Evolutionary conservation across 805 yeast species (phyloP).

Genomic region (Cyberlindnera americana): DNA sequence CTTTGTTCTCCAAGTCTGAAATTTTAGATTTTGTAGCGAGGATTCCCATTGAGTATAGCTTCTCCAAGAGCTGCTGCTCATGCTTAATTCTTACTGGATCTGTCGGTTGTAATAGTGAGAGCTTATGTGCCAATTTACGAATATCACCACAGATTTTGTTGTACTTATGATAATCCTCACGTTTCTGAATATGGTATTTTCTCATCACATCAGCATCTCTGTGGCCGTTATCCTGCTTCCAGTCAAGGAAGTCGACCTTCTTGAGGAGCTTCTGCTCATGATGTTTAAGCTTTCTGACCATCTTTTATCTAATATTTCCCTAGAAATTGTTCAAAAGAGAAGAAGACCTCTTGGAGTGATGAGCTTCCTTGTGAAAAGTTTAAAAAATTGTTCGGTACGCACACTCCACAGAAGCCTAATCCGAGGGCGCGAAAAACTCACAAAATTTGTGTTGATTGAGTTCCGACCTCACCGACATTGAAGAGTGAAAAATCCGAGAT

Average conservation of each 20-base stretch:
- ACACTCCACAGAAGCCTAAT: no score
- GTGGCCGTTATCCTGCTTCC: slow-evolving; percentile 96
- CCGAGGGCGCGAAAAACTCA: neutral
- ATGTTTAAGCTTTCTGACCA: slow-evolving; percentile 87
- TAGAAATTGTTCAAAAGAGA: neutral
- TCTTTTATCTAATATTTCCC: slow-evolving; percentile 22
- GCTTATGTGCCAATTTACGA: slow-evolving; percentile 78
- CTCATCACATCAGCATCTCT: slow-evolving; percentile 97
- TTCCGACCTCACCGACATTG: no score
- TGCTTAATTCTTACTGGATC: slow-evolving; percentile 88
- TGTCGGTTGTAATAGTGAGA: slow-evolving; percentile 78
- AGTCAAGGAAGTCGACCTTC: slow-evolving; percentile 94
- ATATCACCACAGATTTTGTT: slow-evolving; percentile 91
- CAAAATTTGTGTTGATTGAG: neutral
- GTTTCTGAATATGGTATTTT: slow-evolving; percentile 85
- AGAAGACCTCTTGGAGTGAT: no score
- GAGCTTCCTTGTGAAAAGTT: no score
- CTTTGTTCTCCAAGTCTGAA: slow-evolving; percentile 85
- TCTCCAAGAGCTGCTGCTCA: slow-evolving; percentile 83
- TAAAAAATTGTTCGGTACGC: neutral
- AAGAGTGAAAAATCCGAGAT: slow-evolving; percentile 1
- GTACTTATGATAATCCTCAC: slow-evolving; percentile 95
- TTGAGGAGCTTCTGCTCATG: slow-evolving; percentile 93
- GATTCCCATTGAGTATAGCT: slow-evolving; percentile 84
- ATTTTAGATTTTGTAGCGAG: slow-evolving; percentile 85